Conservation (phyloP, 2,329 filamentous ascomycete genomes). For the Escovopsis sp. region DNA sequence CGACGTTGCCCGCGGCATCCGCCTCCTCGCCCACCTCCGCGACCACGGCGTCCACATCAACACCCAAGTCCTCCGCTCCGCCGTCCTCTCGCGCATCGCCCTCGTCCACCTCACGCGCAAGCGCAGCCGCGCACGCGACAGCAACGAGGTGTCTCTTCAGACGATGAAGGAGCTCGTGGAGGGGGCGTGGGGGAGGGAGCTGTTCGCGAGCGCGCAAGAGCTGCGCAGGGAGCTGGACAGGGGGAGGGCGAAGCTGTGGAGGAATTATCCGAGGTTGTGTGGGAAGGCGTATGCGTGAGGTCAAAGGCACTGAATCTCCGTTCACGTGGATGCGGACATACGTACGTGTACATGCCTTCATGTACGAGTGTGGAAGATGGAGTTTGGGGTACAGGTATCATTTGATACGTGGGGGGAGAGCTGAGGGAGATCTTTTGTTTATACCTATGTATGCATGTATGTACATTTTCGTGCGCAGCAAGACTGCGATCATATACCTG, state of each 20-base stretch:
- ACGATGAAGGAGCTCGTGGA: conserved; percentile 18
- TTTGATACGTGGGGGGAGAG: too few species aligned
- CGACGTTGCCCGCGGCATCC: conserved; percentile 22
- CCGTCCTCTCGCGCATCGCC: conserved; percentile 15
- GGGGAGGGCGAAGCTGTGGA: conserved; percentile 16
- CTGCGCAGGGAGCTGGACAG: conserved; percentile 14
- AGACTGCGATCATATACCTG: too few species aligned
- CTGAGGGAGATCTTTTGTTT: too few species aligned
- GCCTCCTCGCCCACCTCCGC: conserved; percentile 18
- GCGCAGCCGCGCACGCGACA: conserved; percentile 15
- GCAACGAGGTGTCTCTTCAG: conserved; percentile 15
- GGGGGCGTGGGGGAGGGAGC: conserved; percentile 18
- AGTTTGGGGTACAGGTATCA: too few species aligned
- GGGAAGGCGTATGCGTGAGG: conserved; percentile 12
- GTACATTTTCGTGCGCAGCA: too few species aligned
- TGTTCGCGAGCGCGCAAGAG: conserved; percentile 12
- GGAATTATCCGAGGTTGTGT: conserved; percentile 15
- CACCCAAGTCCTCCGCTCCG: conserved; percentile 14
- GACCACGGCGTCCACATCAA: conserved; percentile 22
- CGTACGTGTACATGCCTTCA: too few species aligned
- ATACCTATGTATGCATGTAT: too few species aligned
- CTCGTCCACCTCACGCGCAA: conserved; percentile 13
- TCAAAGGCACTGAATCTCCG: neutral
- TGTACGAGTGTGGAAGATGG: too few species aligned
- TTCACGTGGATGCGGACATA: too few species aligned